Base-by-base conservation (phyloP, 371 early-diverging fungal species). In the Sporodiniella umbellata region DNA sequence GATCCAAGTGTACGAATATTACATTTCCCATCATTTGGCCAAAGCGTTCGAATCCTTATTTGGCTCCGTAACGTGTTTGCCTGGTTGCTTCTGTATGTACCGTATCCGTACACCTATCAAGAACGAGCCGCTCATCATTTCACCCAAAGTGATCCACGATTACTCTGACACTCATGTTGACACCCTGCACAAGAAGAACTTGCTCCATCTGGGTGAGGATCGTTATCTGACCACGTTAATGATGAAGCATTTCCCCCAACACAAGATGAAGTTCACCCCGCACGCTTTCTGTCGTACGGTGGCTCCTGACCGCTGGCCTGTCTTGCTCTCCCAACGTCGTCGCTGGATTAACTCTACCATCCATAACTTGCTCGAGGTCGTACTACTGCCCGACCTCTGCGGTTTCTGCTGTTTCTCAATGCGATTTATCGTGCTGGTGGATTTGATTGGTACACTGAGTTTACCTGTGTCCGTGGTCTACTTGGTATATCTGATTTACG, bases 1-100 rank as follows among this genome's bases (percentile, higher is more conserved):
- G 94, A 94, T 98, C 64, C 99, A 99, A 66, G 98, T 99, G 14
- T 96, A 93, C 68, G 95, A 95, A 67, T 96, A 99, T 83, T 99
- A 93, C 70, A 99, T 98, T 51, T 95, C 97, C 15, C 99, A 99
- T 79, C 95, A 98, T 54, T 66, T 98, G 53, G 82, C 94, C 33
- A 98, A 98, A 78, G 94, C 99, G 1, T 99, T 99, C 69, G 99
- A 99, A 73, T 94, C 95, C 12, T 83, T 99, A 33, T 99, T 99
- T 75, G 99, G 99, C 2, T 84, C 92, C 19, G 96, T 95, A 28
- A 94, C 96, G 1, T 98, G 96, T 72, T 69, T 96, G 48, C 96
- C 96, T 17, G 96, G 98, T 26, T 95, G 96, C 67, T 96, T 96
- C 81, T 90, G 90, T 60, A 90, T 94, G 90, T 98, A 96, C 68